Base-by-base conservation (phyloP, 495 filamentous ascomycete genomes). In the Parachaetomium inaequale region DNA sequence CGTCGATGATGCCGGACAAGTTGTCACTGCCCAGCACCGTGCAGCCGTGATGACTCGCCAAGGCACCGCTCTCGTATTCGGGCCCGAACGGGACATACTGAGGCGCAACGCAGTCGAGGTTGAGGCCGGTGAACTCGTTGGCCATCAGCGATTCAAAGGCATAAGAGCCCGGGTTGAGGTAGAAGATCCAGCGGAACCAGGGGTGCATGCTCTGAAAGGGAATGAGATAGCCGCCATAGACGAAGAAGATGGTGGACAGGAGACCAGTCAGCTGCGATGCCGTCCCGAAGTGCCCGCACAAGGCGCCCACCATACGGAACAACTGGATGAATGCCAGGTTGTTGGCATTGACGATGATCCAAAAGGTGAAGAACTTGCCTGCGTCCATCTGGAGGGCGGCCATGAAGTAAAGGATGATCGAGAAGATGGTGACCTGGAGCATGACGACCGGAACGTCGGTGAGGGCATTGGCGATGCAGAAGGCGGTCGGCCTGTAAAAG, bases 141-240 rank as follows among this genome's bases (percentile, higher is more conserved):
- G 82, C 72, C 75, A 90, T 82, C 7, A 91, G 61, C 7, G 76
- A 82, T 71, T 90, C 91, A 50, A 90, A 93, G 4, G 81, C 84
- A 61, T 94, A 95, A 23, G 84, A 82, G 6, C 94, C 79, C 0
- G 90, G 91, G 63, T 95, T 91, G 45, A 93, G 82, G 81, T 85
- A 92, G 3, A 81, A 81, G 4, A 96, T 76, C 91, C 91, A 96
- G 43, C 82, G 82, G 50, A 92, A 86, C 89, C 89, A 95, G 0
- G 87, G 84, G 56, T 84, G 84, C 90, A 94, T 93, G 58, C 86
- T 81, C 47, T 72, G 77, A 0, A 82, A 83, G 1, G 89, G 88
- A 38, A 94, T 87, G 7, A 89, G 71, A 69, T 88, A 96, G 31
- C 91, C 90, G 17, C 88, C 91, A 70, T 93, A 96, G 6, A 93